phyloP scores from a whole-genome alignment of 1,139 yeast species.

The Sugiyamaella paludigena region DNA sequence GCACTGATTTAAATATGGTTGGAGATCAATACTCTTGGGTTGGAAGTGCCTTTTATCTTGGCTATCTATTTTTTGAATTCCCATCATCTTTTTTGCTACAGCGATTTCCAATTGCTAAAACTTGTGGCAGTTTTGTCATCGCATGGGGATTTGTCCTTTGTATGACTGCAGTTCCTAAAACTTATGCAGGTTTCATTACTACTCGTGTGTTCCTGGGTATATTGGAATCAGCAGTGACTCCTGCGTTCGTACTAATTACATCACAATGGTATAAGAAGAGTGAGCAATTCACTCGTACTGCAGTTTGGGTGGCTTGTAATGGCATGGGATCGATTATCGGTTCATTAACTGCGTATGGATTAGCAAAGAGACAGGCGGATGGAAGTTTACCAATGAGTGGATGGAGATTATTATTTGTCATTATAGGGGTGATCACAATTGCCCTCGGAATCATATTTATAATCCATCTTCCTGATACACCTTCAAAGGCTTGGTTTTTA shows the following conservation, averaged over 20 bases:
- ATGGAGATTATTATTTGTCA: slow-evolving; percentile 52
- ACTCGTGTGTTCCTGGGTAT: slow-evolving; percentile 54
- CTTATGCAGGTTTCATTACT: slow-evolving; percentile 50
- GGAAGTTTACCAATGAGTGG: slow-evolving; percentile 40
- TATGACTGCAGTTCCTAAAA: slow-evolving; percentile 47
- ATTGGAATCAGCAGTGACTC: slow-evolving; percentile 56
- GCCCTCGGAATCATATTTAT: slow-evolving; percentile 49
- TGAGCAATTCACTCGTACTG: slow-evolving; percentile 52
- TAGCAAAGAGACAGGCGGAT: slow-evolving; percentile 38
- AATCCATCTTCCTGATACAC: slow-evolving; percentile 52
- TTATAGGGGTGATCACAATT: slow-evolving; percentile 50
- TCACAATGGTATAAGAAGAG: slow-evolving; percentile 53
- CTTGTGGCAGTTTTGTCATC: slow-evolving; percentile 45
- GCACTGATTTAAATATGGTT: slow-evolving; percentile 37
- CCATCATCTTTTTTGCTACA: slow-evolving; percentile 53
- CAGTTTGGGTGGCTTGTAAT: slow-evolving; percentile 52
- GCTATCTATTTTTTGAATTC: slow-evolving; percentile 50
- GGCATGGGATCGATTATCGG: slow-evolving; percentile 57
- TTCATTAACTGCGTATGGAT: slow-evolving; percentile 54
- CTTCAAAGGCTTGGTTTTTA: slow-evolving; percentile 55
- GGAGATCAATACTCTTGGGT: slow-evolving; percentile 49
- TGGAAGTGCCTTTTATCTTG: slow-evolving; percentile 57
- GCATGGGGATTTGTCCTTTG: slow-evolving; percentile 54
- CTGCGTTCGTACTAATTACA: slow-evolving; percentile 57
- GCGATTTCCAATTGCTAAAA: slow-evolving; percentile 53